Percentiles rank a stretch among this genome's conserved stretches.
phyloP scores from a whole-genome alignment of 257 asterid genomes.

The Nicotiana noctiflora region DNA sequence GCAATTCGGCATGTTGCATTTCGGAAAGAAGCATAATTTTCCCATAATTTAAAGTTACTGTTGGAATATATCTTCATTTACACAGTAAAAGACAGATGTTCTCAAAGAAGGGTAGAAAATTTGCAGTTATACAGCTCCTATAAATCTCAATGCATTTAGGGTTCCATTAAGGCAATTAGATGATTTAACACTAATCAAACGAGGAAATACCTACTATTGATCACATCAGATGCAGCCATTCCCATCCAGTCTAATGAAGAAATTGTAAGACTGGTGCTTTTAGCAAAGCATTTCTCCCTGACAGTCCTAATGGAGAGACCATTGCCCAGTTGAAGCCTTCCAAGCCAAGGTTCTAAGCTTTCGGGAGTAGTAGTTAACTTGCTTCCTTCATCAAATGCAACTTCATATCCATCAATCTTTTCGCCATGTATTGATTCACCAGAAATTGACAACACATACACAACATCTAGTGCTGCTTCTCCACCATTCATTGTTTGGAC shows the following conservation, averaged over 20 bases:
- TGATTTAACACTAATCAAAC: not conserved
- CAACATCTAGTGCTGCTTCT: slow-evolving; percentile 54
- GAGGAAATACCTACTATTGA: slow-evolving; percentile 55
- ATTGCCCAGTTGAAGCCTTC: slow-evolving; percentile 65
- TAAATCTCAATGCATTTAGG: not conserved
- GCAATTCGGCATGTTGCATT: not conserved
- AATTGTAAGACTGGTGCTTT: slow-evolving; percentile 24
- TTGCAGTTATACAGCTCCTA: not conserved
- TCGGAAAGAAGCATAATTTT: not conserved
- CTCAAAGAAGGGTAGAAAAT: not conserved
- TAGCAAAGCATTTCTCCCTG: slow-evolving; percentile 29
- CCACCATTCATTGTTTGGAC: slow-evolving; percentile 40
- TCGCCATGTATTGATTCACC: slow-evolving; percentile 45
- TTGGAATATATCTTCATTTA: not conserved
- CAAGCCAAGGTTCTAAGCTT: slow-evolving; percentile 48
- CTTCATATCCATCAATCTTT: slow-evolving; percentile 46
- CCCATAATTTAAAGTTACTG: not conserved
- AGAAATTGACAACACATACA: slow-evolving; percentile 53
- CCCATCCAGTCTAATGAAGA: slow-evolving; percentile 96
- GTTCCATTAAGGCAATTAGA: not conserved
- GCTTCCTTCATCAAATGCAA: slow-evolving; percentile 43
- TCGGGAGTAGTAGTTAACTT: slow-evolving; percentile 22
- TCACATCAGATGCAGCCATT: slow-evolving; percentile 68
- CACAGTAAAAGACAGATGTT: not conserved
- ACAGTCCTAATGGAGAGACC: slow-evolving; percentile 32